These are phyloP conservation scores for Chenopodium quinoa DNA, from an alignment of 148 eudicot genomes.

Conservation along the genomic window DNA sequence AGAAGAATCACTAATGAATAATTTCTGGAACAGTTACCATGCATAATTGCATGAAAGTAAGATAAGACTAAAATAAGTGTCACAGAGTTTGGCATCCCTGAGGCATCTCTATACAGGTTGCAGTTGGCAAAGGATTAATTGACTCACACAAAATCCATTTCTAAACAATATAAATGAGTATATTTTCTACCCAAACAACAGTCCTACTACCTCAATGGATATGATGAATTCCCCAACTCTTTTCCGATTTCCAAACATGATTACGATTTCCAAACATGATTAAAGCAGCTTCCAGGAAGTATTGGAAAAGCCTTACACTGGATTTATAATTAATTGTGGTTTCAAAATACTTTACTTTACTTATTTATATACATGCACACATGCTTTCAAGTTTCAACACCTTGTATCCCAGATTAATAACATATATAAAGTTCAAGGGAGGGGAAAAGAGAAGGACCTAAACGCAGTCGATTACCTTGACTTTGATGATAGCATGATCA, in stretches of 20 bases:
- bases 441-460: background rate
- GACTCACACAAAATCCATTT: background rate
- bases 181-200: background rate
- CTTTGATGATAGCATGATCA: slow-evolving; percentile 91
- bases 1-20: background rate
- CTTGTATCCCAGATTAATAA: background rate
- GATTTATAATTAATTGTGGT: background rate
- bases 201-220: background rate
- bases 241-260: background rate
- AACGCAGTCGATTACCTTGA: slow-evolving; percentile 60
- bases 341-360: background rate
- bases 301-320: background rate
- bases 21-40: background rate
- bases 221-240: background rate
- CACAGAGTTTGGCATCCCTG: background rate
- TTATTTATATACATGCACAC: background rate
- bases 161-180: background rate
- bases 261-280: background rate
- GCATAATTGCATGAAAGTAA: background rate
- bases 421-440: background rate
- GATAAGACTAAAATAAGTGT: background rate
- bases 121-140: background rate
- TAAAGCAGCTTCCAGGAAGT: background rate
- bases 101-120: background rate
- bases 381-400: background rate